These are phyloP conservation scores for Mentha longifolia DNA, from an alignment of 257 asterid genomes.

Conservation along the genomic window DNA sequence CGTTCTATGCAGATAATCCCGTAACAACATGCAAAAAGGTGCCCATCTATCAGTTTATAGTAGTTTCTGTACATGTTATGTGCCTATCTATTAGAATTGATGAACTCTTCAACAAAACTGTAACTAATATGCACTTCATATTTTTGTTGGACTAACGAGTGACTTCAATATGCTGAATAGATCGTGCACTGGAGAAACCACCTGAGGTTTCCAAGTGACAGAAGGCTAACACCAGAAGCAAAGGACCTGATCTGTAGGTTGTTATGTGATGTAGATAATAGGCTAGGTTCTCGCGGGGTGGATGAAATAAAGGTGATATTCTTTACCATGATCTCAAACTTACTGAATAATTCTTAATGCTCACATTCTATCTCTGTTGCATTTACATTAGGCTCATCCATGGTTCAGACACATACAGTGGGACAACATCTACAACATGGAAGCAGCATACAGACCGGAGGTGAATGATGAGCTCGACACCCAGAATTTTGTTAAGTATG, in stretches of 20 bases:
- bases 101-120: too few relatives aligned
- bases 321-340: constrained; percentile 13
- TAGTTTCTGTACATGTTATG: not conserved
- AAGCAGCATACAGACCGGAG: constrained; percentile 86
- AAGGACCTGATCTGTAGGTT: constrained; percentile 66
- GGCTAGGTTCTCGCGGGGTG: constrained; percentile 81
- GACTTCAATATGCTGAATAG: constrained; percentile 39
- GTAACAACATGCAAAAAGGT: constrained; percentile 91
- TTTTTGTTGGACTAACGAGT: not conserved
- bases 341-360: not conserved
- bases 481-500: constrained; percentile 74
- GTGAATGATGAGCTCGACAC: constrained; percentile 85
- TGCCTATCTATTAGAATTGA: too few relatives aligned
- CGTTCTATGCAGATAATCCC: constrained; percentile 86
- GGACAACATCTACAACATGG: constrained; percentile 76
- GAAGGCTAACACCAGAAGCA: constrained; percentile 69
- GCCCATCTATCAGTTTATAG: not conserved
- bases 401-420: constrained; percentile 80
- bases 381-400: constrained; percentile 66
- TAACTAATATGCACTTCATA: not conserved
- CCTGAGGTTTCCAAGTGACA: constrained; percentile 65
- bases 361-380: not conserved
- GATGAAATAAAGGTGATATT: constrained; percentile 67
- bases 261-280: constrained; percentile 62
- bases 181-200: constrained; percentile 76